Evolutionary conservation across 2,329 filamentous ascomycete genomes (phyloP).

Genomic region (Metarhizium robertsii): DNA sequence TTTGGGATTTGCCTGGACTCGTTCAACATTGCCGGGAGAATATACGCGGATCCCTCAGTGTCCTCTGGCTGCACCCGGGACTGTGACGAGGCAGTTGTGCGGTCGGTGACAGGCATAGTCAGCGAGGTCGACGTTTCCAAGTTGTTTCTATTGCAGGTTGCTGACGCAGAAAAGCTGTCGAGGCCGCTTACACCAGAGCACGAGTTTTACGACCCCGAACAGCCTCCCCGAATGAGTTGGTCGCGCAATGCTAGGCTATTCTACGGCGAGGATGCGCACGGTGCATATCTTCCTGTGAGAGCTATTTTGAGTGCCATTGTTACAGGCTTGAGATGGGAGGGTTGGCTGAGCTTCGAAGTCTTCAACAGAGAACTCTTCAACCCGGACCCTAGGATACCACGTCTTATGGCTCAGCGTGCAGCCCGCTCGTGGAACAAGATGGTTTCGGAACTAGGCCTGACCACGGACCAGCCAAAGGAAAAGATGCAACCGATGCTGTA

Average conservation of each 20-base stretch:
- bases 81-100: conserved; percentile 44
- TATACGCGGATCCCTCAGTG: conserved; percentile 59
- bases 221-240: conserved; percentile 61
- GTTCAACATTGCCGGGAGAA: conserved; percentile 64
- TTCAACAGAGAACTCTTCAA: conserved; percentile 37
- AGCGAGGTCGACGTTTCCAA: conserved; percentile 49
- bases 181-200: conserved; percentile 46
- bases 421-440: conserved; percentile 41
- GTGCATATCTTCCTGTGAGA: conserved; percentile 58
- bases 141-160: conserved; percentile 69
- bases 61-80: conserved; percentile 39
- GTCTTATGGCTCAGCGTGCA: conserved; percentile 45
- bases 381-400: conserved; percentile 53
- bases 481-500: conserved; percentile 26
- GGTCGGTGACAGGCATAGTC: conserved; percentile 46
- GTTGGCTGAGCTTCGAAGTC: conserved; percentile 64
- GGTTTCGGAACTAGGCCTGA: conserved; percentile 22
- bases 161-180: conserved; percentile 58
- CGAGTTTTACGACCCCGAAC: conserved; percentile 22
- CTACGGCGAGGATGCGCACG: conserved; percentile 44
- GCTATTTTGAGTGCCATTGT: conserved; percentile 54
- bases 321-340: conserved; percentile 53
- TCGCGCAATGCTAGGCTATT: conserved; percentile 59
- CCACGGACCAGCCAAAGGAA: conserved; percentile 4
- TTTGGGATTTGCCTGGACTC: conserved; percentile 72